phyloP scores from a whole-genome alignment of 768 basidiomycete species.

The Neoboletus magnificus region DNA sequence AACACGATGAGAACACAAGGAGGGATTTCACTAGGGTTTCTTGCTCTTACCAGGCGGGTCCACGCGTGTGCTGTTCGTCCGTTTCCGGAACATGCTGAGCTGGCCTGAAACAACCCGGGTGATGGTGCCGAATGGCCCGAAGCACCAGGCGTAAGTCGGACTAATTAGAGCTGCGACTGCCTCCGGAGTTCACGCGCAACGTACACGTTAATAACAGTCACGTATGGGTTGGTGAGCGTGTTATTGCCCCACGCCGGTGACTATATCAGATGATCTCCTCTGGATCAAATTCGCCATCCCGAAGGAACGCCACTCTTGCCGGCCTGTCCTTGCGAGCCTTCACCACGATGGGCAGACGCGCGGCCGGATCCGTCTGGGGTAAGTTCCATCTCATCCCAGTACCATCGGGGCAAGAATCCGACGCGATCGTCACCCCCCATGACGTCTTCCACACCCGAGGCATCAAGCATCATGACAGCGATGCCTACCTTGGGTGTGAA shows the following conservation, averaged over 20 bases:
- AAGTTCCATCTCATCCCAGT: constrained; percentile 39
- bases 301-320: constrained; percentile 8
- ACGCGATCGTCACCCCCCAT: constrained; percentile 65
- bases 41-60: constrained; percentile 1
- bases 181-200: constrained; percentile 26
- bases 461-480: constrained; percentile 46
- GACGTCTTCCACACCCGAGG: constrained; percentile 53
- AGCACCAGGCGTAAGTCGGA: constrained; percentile 23
- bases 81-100: constrained; percentile 2
- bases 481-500: constrained; percentile 62
- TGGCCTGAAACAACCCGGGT: constrained; percentile 14
- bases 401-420: constrained; percentile 79
- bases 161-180: constrained; percentile 23
- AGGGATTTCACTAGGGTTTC: not conserved
- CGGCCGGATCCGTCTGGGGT: constrained; percentile 1
- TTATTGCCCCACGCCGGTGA: constrained; percentile 10
- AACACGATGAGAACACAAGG: constrained; percentile 15
- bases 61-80: not conserved
- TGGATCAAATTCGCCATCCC: constrained; percentile 24
- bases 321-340: constrained; percentile 1
- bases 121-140: constrained; percentile 10
- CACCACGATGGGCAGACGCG: constrained; percentile 7
- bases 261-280: constrained; percentile 20
- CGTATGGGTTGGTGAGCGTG: constrained; percentile 6
- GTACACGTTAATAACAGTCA: constrained; percentile 17